phyloP scores from a whole-genome alignment of 2,329 filamentous ascomycete genomes.

The Blastomyces parvus region DNA sequence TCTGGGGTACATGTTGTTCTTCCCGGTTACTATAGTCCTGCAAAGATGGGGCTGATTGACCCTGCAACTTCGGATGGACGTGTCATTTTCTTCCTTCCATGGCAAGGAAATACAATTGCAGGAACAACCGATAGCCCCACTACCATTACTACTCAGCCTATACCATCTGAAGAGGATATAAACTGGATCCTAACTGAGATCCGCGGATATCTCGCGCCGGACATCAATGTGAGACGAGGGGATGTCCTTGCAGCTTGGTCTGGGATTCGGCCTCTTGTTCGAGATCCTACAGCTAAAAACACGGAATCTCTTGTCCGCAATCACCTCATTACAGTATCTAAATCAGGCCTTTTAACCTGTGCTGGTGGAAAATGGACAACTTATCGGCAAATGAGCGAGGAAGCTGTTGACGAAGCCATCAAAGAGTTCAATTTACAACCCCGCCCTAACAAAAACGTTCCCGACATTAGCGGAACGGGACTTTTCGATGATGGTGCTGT shows the following conservation, averaged over 20 bases:
- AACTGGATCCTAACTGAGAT: slow-evolving; percentile 82
- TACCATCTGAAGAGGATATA: slow-evolving; percentile 75
- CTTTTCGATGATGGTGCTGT: slow-evolving; percentile 60
- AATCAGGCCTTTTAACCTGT: slow-evolving; percentile 71
- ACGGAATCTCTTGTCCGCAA: slow-evolving; percentile 82
- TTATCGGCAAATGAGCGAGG: slow-evolving; percentile 86
- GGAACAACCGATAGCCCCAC: slow-evolving; percentile 77
- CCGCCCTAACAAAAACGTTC: slow-evolving; percentile 48
- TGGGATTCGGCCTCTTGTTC: slow-evolving; percentile 75
- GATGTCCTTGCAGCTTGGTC: slow-evolving; percentile 89
- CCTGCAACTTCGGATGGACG: slow-evolving; percentile 77
- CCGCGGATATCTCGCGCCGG: slow-evolving; percentile 68
- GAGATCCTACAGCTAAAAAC: slow-evolving; percentile 74
- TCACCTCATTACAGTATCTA: slow-evolving; percentile 71
- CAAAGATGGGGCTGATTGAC: slow-evolving; percentile 80
- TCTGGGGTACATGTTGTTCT: slow-evolving; percentile 81
- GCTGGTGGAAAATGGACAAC: slow-evolving; percentile 90
- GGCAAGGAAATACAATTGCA: slow-evolving; percentile 87
- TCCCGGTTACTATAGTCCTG: slow-evolving; percentile 75
- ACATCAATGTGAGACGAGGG: slow-evolving; percentile 73
- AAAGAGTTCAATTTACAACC: slow-evolving; percentile 55
- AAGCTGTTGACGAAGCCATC: slow-evolving; percentile 74
- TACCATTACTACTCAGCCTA: slow-evolving; percentile 59
- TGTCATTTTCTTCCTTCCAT: slow-evolving; percentile 87
- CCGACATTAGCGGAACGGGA: slow-evolving; percentile 60